Evolutionary conservation across 169 alveolate genomes (phyloP), one percentile per base, ranked within the genome.

Genomic region (Miamiensis avidus): DNA sequence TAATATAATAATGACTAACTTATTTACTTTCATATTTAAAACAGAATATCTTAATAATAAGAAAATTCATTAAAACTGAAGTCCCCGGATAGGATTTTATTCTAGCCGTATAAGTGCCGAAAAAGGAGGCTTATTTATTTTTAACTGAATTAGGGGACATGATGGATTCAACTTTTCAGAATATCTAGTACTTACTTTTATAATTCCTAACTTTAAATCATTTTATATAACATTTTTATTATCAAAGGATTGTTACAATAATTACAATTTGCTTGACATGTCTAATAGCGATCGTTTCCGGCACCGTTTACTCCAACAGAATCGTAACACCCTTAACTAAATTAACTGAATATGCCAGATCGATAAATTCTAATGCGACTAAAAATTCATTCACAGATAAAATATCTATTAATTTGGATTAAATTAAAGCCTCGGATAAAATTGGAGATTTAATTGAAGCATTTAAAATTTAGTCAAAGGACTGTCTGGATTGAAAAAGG

Each of bases 371-470:
- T 16, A 79, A 79, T 29, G 84, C 84, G 0, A 79, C 84, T 0
- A 79, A 79, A 64, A 79, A 79, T 11, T 79, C 84, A 0, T 64
- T 79, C 1, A 49, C 84, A 16, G 25, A 79, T 49, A 74, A 79
- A 4, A 79, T 79, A 1, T 49, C 34, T 31, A 82, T 82, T 34
- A 73, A 82, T 32, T 74, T 82, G 72, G 81, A 82, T 82, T 27
- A 65, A 26, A 82, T 82, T 29, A 69, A 82, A 31, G 86, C 86
- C 0, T 31, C 31, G 4, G 86, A 82, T 33, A 82, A 82, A 82
- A 82, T 82, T 29, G 86, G 86, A 28, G 86, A 82, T 31, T 31
- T 82, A 25, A 74, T 82, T 0, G 86, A 82, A 73, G 86, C 81
- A 0, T 82, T 82, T 72, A 82, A 82, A 65, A 82, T 73, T 31